phyloP scores from a whole-genome alignment of 768 basidiomycete genomes.

The Melanogaster broomeanus region DNA sequence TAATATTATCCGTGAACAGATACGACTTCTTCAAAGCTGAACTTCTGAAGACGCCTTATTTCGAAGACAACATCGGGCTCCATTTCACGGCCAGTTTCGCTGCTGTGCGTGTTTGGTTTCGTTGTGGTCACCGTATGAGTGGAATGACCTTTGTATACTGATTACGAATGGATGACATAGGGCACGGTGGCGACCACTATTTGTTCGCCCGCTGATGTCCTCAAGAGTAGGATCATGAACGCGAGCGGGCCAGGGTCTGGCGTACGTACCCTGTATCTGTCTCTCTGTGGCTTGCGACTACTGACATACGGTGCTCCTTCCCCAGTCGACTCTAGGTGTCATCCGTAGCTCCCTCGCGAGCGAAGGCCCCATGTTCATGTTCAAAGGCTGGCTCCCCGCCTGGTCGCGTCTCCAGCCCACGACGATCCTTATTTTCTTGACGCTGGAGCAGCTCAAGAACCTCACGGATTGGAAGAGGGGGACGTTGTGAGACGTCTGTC shows the following conservation, averaged over 20 bases:
- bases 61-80: constrained; percentile 78
- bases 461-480: constrained; percentile 60
- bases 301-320: no score
- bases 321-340: constrained; percentile 67
- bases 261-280: constrained; percentile 40
- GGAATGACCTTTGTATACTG: neutral
- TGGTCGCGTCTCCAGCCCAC: constrained; percentile 87
- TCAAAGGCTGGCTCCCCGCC: constrained; percentile 89
- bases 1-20: constrained; percentile 34
- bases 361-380: constrained; percentile 89
- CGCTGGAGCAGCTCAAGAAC: constrained; percentile 79
- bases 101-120: constrained; percentile 52
- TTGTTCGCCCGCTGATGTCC: constrained; percentile 86
- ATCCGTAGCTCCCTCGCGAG: constrained; percentile 66
- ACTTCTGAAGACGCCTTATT: constrained; percentile 67
- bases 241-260: constrained; percentile 80
- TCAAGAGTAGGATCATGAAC: constrained; percentile 91
- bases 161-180: constrained; percentile 33
- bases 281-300: neutral
- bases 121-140: neutral
- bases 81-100: constrained; percentile 89
- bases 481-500: constrained; percentile 16
- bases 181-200: constrained; percentile 89
- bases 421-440: constrained; percentile 86
- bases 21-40: constrained; percentile 94